Percentiles rank a stretch among this genome's conserved stretches.
Conservation (phyloP, 768 basidiomycete species). For the Coprinellus micaceus region DNA sequence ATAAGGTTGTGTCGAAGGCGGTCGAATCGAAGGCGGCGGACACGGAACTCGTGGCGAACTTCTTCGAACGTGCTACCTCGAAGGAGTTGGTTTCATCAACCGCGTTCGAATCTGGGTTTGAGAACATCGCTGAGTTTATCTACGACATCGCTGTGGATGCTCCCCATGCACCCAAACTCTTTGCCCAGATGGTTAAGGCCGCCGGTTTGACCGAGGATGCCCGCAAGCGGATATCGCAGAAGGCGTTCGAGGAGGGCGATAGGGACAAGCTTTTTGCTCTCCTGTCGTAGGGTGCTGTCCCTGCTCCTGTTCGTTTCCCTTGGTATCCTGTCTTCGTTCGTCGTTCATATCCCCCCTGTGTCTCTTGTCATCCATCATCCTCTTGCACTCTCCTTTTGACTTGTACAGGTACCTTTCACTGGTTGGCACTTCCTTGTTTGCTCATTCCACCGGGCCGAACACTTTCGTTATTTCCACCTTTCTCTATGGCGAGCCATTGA, state of each 20-base stretch:
- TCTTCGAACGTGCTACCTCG: slow-evolving; percentile 61
- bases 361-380: neutral
- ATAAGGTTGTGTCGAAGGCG: slow-evolving; percentile 68
- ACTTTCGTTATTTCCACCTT: neutral
- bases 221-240: slow-evolving; percentile 52
- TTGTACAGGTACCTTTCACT: neutral
- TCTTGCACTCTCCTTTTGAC: neutral
- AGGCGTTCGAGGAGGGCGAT: slow-evolving; percentile 43
- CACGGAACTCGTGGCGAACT: slow-evolving; percentile 69
- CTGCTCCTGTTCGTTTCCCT: slow-evolving; percentile 1
- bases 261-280: slow-evolving; percentile 57
- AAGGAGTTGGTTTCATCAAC: slow-evolving; percentile 58
- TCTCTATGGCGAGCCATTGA: neutral
- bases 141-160: slow-evolving; percentile 90
- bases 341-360: neutral
- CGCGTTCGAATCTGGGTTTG: slow-evolving; percentile 74
- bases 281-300: slow-evolving; percentile 41
- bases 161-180: slow-evolving; percentile 76
- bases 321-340: neutral
- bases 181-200: slow-evolving; percentile 72
- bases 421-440: neutral
- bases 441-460: neutral
- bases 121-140: slow-evolving; percentile 65
- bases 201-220: slow-evolving; percentile 63
- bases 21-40: slow-evolving; percentile 82